Evolutionary conservation across 768 basidiomycete species (phyloP).

Genomic region (Paxillus ammoniavirescens): DNA sequence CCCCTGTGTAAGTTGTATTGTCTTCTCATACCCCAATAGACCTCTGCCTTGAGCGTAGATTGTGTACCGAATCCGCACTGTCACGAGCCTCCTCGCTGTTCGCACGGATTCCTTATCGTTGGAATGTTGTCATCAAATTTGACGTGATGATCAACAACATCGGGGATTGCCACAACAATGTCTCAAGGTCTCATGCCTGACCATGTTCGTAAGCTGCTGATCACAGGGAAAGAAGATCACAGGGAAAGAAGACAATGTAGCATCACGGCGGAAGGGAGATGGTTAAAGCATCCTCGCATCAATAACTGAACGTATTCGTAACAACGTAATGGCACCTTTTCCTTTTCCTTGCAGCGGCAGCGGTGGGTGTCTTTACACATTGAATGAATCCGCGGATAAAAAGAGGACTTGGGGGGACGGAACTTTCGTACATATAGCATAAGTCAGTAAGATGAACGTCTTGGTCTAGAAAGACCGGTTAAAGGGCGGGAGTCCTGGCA

Average conservation of each 20-base stretch:
- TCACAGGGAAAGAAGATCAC: too few species aligned
- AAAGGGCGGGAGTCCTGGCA: not conserved
- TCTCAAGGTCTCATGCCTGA: too few species aligned
- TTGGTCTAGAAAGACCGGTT: slow-evolving; percentile 11
- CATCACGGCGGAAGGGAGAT: not conserved
- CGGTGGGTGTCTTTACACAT: not conserved
- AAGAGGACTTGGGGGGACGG: not conserved
- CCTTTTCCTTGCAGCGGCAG: not conserved
- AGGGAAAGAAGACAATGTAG: too few species aligned
- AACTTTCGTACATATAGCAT: slow-evolving; percentile 1
- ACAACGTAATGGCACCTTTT: not conserved
- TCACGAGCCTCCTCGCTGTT: not conserved
- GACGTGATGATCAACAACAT: not conserved
- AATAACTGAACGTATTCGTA: not conserved
- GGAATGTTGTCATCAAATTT: not conserved
- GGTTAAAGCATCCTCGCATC: not conserved
- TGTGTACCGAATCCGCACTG: too few species aligned
- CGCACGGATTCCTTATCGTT: not conserved
- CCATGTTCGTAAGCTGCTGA: too few species aligned
- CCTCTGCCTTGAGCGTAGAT: not conserved
- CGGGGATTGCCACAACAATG: not conserved
- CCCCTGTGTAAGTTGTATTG: slow-evolving; percentile 20
- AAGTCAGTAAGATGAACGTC: slow-evolving; percentile 14
- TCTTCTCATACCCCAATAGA: slow-evolving; percentile 27
- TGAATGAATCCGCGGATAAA: slow-evolving; percentile 10